Conservation (phyloP, 116 monocot species). For the Papilionanthe hybrid region DNA sequence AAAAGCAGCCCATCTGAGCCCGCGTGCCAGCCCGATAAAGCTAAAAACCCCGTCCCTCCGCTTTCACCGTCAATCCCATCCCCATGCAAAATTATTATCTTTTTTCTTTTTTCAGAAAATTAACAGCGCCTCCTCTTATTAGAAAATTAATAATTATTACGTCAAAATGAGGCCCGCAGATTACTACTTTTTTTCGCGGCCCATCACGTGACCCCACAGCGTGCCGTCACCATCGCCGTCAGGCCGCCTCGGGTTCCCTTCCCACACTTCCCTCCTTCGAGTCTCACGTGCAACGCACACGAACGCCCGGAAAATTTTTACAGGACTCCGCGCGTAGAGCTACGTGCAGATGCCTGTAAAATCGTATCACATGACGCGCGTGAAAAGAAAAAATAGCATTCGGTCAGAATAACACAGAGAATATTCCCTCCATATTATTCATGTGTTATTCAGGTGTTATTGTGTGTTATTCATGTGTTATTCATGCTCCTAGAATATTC, state of each 20-base stretch:
- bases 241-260: neutral
- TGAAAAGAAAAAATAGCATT: too few species aligned
- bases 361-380: too few species aligned
- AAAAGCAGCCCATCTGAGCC: neutral
- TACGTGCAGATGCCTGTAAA: too few species aligned
- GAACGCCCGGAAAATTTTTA: too few species aligned
- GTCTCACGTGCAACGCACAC: neutral
- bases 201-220: neutral
- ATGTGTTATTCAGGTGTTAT: too few species aligned
- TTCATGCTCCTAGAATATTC: too few species aligned
- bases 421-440: too few species aligned
- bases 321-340: too few species aligned
- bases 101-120: neutral
- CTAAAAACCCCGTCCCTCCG: neutral
- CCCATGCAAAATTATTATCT: neutral
- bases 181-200: neutral
- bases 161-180: neutral
- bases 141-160: neutral
- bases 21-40: neutral
- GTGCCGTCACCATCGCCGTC: conserved; percentile 6
- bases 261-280: neutral
- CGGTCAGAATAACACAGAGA: too few species aligned
- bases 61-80: neutral
- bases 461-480: too few species aligned
- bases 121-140: neutral